Evolutionary conservation across 371 early-diverging fungal genomes (phyloP), one percentile per base, ranked within the genome.

Genomic region (Mitosporidium daphniae): DNA sequence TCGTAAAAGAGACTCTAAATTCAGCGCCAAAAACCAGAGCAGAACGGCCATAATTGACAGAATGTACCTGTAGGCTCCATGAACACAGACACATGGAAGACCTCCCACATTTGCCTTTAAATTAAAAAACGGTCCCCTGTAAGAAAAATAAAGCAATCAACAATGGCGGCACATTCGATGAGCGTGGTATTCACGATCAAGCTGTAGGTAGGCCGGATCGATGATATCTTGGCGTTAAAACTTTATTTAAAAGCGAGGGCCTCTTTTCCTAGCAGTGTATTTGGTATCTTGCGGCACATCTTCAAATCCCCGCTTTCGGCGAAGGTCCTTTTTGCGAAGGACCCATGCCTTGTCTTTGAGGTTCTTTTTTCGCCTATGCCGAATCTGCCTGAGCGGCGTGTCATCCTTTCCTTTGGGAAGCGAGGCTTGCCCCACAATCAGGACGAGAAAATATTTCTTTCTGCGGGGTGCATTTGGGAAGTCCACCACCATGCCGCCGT

Each of bases 381-480:
- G 8, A 13, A 11, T 8, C 4, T 2, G 10, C 1, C 13, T 4
- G 6, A 17, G 9, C 17, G n/a, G 26, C 22, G 8, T 15, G 17
- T 8, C 16, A 11, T 27, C 32, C 7, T 8, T 20, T 20, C n/a
- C 21, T 20, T 7, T 8, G 7, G 21, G 21, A n/a, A 8, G 8
- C 21, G 78, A 44, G 15, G 47, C 45, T 23, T 22, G 53, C 27
- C 91, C 91, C 0, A 80, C 77, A 52, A 78, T 74, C 28, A 94
- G 41, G 39, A 84, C 78, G 16, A 94, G 45, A 38, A 65, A 94
- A 35, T 71, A 73, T 47, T 94, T 93, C 33, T 70, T 71, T 6
- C 86, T 84, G 41, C 75, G 86, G 31, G 75, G 65, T 2, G 69
- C 69, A 44, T 89, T 78, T 21, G 84, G 89, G 37, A 69, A 84